Evolutionary conservation across 495 filamentous ascomycete species (phyloP).

Genomic region (Aspergillus sparsus): DNA sequence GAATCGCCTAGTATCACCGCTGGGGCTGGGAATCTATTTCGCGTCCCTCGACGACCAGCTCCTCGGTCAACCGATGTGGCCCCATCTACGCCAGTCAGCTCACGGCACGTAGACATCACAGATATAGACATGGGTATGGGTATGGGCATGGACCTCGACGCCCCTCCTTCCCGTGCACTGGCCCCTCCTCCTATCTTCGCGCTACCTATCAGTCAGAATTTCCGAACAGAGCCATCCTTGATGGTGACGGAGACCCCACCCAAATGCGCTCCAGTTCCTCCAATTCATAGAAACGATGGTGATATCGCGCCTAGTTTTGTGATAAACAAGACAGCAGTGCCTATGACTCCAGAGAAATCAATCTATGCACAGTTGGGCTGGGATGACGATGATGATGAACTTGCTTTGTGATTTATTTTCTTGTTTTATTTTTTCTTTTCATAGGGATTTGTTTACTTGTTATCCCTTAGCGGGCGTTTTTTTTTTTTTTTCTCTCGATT

Average conservation of each 20-base stretch:
- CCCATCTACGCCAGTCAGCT: slow-evolving; percentile 39
- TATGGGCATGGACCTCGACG: slow-evolving; percentile 2
- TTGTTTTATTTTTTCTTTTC: background rate
- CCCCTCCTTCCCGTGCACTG: background rate
- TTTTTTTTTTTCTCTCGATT: background rate
- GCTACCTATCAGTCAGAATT: slow-evolving; percentile 8
- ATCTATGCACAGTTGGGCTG: slow-evolving; percentile 77
- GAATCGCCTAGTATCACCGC: slow-evolving; percentile 21
- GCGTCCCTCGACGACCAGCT: slow-evolving; percentile 43
- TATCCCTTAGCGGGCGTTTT: slow-evolving; percentile 22
- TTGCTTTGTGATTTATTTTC: slow-evolving; percentile 16
- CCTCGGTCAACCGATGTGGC: slow-evolving; percentile 31
- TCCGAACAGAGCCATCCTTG: slow-evolving; percentile 16
- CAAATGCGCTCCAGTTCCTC: slow-evolving; percentile 26
- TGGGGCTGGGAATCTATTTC: slow-evolving; percentile 31
- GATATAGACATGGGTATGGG: background rate
- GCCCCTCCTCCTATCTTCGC: slow-evolving; percentile 15
- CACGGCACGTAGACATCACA: slow-evolving; percentile 25
- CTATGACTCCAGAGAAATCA: slow-evolving; percentile 46
- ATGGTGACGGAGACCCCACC: slow-evolving; percentile 49
- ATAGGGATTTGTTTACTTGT: slow-evolving; percentile 1
- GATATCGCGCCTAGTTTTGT: background rate
- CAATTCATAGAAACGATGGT: background rate
- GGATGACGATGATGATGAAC: slow-evolving; percentile 63
- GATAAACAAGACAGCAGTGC: slow-evolving; percentile 20